Evolutionary conservation across 495 filamentous ascomycete species (phyloP).

Genomic region (Neurospora terricola): DNA sequence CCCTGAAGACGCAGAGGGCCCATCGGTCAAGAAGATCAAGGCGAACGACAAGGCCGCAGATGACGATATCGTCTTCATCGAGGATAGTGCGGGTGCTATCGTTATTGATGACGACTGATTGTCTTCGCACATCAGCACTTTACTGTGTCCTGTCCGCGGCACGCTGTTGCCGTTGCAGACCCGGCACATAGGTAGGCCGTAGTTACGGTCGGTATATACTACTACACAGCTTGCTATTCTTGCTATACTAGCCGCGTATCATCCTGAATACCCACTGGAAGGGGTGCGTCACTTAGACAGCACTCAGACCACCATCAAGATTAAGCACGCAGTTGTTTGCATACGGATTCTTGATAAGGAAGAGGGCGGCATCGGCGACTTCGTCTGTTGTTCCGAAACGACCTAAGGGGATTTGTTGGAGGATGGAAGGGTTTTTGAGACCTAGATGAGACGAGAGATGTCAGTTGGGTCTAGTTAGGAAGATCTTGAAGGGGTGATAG

Average conservation of each 20-base stretch:
- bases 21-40: slow-evolving; percentile 35
- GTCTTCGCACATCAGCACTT: neutral
- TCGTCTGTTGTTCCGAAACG: slow-evolving; percentile 60
- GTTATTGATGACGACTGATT: slow-evolving; percentile 46
- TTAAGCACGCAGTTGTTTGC: slow-evolving; percentile 79
- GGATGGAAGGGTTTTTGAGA: slow-evolving; percentile 22
- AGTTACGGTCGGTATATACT: neutral
- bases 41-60: slow-evolving; percentile 18
- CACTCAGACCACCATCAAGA: slow-evolving; percentile 76
- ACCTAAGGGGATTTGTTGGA: slow-evolving; percentile 47
- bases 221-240: neutral
- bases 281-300: slow-evolving; percentile 31
- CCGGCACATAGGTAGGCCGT: too few relatives aligned
- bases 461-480: neutral
- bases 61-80: slow-evolving; percentile 43
- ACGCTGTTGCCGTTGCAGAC: neutral
- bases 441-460: neutral
- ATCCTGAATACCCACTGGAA: neutral
- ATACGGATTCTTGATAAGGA: slow-evolving; percentile 68
- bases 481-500: neutral
- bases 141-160: neutral
- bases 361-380: slow-evolving; percentile 70
- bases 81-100: slow-evolving; percentile 53
- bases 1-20: slow-evolving; percentile 18
- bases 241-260: neutral